A percentile compares a stretch with the other conserved stretches of the same genome.
Conservation (phyloP, 192 early-diverging fungal species). For the Backusella australiensis region DNA sequence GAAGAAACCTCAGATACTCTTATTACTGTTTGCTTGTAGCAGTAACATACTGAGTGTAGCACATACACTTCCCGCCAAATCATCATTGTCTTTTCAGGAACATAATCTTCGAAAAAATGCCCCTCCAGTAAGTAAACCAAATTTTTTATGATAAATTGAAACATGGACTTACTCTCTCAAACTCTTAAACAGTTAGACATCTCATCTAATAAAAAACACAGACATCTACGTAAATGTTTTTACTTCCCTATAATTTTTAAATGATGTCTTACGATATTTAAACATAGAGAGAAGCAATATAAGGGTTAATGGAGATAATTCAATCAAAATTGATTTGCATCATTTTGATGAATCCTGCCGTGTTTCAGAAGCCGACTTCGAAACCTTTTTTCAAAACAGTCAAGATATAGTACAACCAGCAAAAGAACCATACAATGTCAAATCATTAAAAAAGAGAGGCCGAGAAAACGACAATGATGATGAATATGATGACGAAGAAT, state of each 20-base stretch:
- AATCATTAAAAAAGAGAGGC: background rate
- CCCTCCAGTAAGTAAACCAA: background rate
- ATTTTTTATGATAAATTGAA: background rate
- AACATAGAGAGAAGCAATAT: background rate
- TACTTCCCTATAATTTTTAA: background rate
- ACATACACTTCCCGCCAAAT: background rate
- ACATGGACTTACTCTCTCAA: background rate
- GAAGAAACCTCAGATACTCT: background rate
- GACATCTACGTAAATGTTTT: background rate
- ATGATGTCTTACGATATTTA: background rate
- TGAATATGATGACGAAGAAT: background rate
- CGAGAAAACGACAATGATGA: background rate
- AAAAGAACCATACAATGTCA: background rate
- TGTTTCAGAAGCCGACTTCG: background rate
- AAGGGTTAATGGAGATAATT: background rate
- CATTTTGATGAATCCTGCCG: background rate
- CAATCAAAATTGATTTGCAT: background rate
- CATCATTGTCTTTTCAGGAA: background rate
- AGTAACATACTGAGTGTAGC: background rate
- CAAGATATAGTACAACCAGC: background rate
- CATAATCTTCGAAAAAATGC: background rate
- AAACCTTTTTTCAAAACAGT: background rate
- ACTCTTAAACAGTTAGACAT: background rate
- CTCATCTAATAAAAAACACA: background rate
- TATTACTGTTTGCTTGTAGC: background rate